Evolutionary conservation across 2,329 filamentous ascomycete genomes (phyloP), one percentile per base, ranked within the genome.

Genomic region (Fusarium sp.): DNA sequence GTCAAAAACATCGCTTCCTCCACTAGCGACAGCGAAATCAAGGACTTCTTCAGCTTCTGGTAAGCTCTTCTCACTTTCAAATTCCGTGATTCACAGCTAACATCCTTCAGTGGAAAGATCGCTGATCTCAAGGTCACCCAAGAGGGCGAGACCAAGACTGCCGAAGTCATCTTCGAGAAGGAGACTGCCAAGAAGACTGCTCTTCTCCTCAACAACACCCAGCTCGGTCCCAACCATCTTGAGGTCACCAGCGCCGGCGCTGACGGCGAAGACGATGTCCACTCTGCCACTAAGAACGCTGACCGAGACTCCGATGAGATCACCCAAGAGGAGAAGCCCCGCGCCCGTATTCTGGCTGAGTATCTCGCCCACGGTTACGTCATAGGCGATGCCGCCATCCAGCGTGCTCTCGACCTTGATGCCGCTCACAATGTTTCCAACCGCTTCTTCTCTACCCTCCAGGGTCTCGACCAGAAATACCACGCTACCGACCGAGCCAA

Each of bases 31-130:
- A 92, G 95, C 84, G 94, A 98, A 84, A 91, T 99, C 78, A 91
- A 90, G 80, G 95, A 97, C 81, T 99, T 99, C 88, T 99, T 99
- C 88, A 96, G 93, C 86, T 98, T 98, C 84, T 92, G 90, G 94
- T 95, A 88, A 81, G 89, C 68, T 31, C 35, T 8, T 14, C 3
- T 36, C 20, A 7, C 14, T 8, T 27, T 35, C 1, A 7, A 12
- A 41, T 8, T 27, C 13, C 22, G 27, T 63, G 11, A 11, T 27
- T 35, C 4, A 41, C 8, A 52, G 49, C 77, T 79, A 73, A 80
- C 71, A 35, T 17, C 35, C 25, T 22, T 13, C 80, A 96, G 94
- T 81, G 96, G 96, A 82, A 98, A 98, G 88, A 97, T 99, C 82
- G 91, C 90, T 75, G 88, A 89, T 77, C 88, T 99, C 81, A 91